A percentile compares a stretch with the other conserved stretches of the same genome.
Conservation (phyloP, 208 protist species). For the Crithidia fasciculata region DNA sequence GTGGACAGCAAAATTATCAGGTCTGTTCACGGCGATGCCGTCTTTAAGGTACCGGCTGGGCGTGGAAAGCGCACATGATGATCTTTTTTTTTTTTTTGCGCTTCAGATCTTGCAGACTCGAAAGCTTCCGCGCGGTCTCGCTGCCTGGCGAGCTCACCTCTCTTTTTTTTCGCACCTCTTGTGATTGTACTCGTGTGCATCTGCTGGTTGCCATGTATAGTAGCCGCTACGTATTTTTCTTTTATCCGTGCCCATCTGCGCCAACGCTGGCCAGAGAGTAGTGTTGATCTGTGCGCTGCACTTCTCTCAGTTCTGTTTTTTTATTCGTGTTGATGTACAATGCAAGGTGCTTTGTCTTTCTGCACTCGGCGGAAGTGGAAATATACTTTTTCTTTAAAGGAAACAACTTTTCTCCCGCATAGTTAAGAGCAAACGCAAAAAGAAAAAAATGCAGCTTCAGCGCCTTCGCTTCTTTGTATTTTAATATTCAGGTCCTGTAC, state of each 20-base stretch:
- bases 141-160: too few relatives aligned
- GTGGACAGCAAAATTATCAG: slow-evolving; percentile 55
- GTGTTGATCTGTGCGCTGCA: too few relatives aligned
- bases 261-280: too few relatives aligned
- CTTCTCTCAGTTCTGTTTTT: slow-evolving; percentile 15
- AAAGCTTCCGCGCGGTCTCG: too few relatives aligned
- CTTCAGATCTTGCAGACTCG: not conserved
- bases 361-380: too few relatives aligned
- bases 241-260: too few relatives aligned
- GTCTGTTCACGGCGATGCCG: slow-evolving; percentile 47
- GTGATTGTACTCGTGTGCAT: not conserved
- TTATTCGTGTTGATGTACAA: not conserved
- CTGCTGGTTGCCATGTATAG: slow-evolving; percentile 1
- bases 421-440: too few relatives aligned
- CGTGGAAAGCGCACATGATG: slow-evolving; percentile 7
- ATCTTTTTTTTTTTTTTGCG: slow-evolving; percentile 10
- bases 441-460: too few relatives aligned
- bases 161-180: slow-evolving; percentile 2
- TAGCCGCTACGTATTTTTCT: slow-evolving; percentile 4
- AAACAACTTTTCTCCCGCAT: too few relatives aligned
- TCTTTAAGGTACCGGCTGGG: slow-evolving; percentile 47
- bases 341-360: not conserved
- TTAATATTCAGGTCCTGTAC: too few relatives aligned
- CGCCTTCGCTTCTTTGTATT: too few relatives aligned
- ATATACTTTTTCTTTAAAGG: too few relatives aligned